Evolutionary conservation across 1,139 yeast genomes (phyloP), one percentile per base, ranked within the genome.

Genomic region (Scheffersomyces segobiensis): DNA sequence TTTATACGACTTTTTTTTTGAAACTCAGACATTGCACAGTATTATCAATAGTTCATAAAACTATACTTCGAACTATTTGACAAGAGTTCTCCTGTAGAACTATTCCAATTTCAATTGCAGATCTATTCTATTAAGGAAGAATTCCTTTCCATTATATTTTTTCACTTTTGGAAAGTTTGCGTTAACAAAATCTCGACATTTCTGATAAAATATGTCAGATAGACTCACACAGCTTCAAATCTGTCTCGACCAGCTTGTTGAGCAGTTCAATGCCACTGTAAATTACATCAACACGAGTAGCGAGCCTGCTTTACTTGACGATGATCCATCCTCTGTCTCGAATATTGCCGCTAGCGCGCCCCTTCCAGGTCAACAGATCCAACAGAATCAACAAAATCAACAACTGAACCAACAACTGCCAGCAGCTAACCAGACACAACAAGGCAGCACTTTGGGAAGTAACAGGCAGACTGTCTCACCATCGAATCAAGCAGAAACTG

Each of bases 141-240:
- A n/a, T n/a, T n/a, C 8, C 42, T 32, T 4, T 2, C 42, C 2
- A 32, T 17, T 10, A 8, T 1, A 32, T 1, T 3, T 1, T 32
- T 10, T 32, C 42, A 32, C 8, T 12, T 32, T 26, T 14, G 3
- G 17, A 32, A 32, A 12, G 17, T 32, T 12, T 10, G 8, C 14
- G 12, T 32, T 32, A 14, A 2, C 12, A 32, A 32, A 32, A 5
- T 14, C 17, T 10, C 42, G 3, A 20, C n/a, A 48, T 19, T 20
- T 22, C 50, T 17, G 17, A 20, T 20, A 48, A 14, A n/a, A 21
- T 17, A 87, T 87, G 91, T 81, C 97, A 0, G 99, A 95, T 74
- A 79, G 98, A 67, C 79, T 95, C 49, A 93, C 98, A 1, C 99
- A 95, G 71, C 83, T 95, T 47, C 99, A 95, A 70, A 84, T 91